Evolutionary conservation across 495 filamentous ascomycete genomes (phyloP).

Genomic region (Sabuloglossum arenarium): DNA sequence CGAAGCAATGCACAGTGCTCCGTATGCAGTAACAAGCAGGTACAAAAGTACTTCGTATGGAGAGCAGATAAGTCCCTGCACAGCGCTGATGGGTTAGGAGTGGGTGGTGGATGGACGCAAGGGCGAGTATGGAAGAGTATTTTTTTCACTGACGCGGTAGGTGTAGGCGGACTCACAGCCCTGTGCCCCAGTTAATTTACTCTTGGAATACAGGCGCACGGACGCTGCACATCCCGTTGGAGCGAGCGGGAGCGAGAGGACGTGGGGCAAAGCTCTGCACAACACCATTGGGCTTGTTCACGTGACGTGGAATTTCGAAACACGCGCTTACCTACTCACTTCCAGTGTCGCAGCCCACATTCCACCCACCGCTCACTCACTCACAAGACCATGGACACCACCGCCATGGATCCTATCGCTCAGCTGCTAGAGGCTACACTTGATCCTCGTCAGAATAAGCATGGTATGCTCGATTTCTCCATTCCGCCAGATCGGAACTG

Average conservation of each 20-base stretch:
- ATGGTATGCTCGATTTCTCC: slow-evolving; percentile 38
- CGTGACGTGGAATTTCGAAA: too few relatives aligned
- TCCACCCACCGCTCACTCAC: background rate
- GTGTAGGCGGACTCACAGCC: background rate
- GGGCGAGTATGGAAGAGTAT: background rate
- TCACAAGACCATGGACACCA: slow-evolving; percentile 43
- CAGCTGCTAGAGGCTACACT: slow-evolving; percentile 71
- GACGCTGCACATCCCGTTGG: background rate
- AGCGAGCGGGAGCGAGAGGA: background rate
- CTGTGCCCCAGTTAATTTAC: too few relatives aligned
- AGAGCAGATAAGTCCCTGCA: too few relatives aligned
- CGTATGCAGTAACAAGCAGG: background rate
- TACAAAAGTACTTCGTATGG: too few relatives aligned
- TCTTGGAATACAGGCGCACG: background rate
- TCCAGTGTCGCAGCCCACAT: too few relatives aligned
- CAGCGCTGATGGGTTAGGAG: background rate
- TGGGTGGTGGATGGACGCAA: background rate
- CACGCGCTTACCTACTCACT: background rate
- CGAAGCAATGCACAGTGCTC: background rate
- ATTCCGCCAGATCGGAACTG: background rate
- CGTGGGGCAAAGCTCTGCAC: too few relatives aligned
- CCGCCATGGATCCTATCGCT: slow-evolving; percentile 48
- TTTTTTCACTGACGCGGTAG: background rate
- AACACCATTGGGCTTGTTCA: too few relatives aligned
- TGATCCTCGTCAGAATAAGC: slow-evolving; percentile 64